A percentile compares a stretch with the other conserved stretches of the same genome.
phyloP scores from a whole-genome alignment of 805 yeast species.

The Lachancea lanzarotensis region DNA sequence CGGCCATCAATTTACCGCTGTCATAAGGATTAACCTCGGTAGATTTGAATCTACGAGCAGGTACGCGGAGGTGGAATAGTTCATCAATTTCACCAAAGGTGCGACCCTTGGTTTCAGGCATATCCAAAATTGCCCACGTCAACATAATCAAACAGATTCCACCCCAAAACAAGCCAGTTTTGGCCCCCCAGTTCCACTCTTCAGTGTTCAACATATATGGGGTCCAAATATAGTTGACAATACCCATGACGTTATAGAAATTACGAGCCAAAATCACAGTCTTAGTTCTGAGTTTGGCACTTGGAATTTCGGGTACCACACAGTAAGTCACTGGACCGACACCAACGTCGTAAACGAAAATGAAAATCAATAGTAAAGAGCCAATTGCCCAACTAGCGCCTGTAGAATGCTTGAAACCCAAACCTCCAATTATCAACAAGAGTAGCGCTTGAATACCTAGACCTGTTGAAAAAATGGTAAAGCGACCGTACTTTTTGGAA shows the following conservation, averaged over 20 bases:
- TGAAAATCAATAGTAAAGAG: conserved; percentile 39
- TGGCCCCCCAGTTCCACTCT: conserved; percentile 43
- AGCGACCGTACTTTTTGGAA: conserved; percentile 13
- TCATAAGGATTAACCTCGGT: conserved; percentile 35
- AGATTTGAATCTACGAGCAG: conserved; percentile 41
- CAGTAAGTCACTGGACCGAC: conserved; percentile 40
- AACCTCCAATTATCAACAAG: conserved; percentile 41
- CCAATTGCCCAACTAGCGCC: conserved; percentile 42
- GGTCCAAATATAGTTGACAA: conserved; percentile 35
- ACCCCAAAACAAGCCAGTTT: conserved; percentile 43
- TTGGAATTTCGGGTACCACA: conserved; percentile 38
- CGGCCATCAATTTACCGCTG: conserved; percentile 5
- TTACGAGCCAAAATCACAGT: conserved; percentile 39
- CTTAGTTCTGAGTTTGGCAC: conserved; percentile 38
- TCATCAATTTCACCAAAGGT: conserved; percentile 56
- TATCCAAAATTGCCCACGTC: conserved; percentile 42
- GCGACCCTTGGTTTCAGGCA: conserved; percentile 55
- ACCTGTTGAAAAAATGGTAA: conserved; percentile 13
- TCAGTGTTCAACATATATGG: conserved; percentile 48
- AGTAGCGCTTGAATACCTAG: conserved; percentile 27
- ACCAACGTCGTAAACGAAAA: conserved; percentile 41
- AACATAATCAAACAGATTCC: conserved; percentile 30
- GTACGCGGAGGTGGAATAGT: conserved; percentile 39
- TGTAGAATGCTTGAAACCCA: conserved; percentile 25
- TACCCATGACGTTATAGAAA: conserved; percentile 29